Evolutionary conservation across 2,329 filamentous ascomycete genomes (phyloP).

Genomic region (Colletotrichum scovillei): DNA sequence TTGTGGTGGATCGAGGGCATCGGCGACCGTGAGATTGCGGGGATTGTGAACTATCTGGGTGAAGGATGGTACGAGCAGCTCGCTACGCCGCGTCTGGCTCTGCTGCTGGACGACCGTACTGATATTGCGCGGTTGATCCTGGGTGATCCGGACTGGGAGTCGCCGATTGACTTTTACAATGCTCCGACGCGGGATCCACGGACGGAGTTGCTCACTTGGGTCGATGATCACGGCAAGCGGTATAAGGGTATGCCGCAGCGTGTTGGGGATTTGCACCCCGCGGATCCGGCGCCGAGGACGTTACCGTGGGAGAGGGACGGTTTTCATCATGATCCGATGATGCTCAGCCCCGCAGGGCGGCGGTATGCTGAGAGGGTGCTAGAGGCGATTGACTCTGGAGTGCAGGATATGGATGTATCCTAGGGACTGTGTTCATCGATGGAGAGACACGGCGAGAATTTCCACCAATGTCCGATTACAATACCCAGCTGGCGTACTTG

Average conservation of each 20-base stretch:
- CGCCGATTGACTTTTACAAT: conserved; percentile 35
- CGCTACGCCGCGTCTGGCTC: conserved; percentile 52
- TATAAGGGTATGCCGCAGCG: conserved; percentile 23
- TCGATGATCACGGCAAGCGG: conserved; percentile 35
- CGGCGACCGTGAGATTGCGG: conserved; percentile 55
- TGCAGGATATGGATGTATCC: conserved; percentile 31
- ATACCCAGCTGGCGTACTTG: conserved; percentile 13
- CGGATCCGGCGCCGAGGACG: conserved; percentile 14
- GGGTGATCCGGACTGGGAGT: conserved; percentile 56
- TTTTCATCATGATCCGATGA: conserved; percentile 1
- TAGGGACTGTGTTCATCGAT: too few species aligned
- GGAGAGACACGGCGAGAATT: too few species aligned
- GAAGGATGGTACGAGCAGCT: conserved; percentile 54
- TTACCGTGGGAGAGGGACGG: neutral
- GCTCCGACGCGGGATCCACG: conserved; percentile 10
- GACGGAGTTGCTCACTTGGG: conserved; percentile 31
- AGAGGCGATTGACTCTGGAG: conserved; percentile 18
- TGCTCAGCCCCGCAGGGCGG: conserved; percentile 8
- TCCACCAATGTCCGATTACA: conserved; percentile 11
- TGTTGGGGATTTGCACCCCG: conserved; percentile 17
- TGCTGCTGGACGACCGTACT: conserved; percentile 45
- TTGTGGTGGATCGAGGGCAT: conserved; percentile 65
- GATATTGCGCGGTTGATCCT: conserved; percentile 56
- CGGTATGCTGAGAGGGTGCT: conserved; percentile 9
- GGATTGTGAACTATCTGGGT: conserved; percentile 54